Conservation (phyloP, 176 grass and related monocot genomes). For the Paspalum notatum region DNA sequence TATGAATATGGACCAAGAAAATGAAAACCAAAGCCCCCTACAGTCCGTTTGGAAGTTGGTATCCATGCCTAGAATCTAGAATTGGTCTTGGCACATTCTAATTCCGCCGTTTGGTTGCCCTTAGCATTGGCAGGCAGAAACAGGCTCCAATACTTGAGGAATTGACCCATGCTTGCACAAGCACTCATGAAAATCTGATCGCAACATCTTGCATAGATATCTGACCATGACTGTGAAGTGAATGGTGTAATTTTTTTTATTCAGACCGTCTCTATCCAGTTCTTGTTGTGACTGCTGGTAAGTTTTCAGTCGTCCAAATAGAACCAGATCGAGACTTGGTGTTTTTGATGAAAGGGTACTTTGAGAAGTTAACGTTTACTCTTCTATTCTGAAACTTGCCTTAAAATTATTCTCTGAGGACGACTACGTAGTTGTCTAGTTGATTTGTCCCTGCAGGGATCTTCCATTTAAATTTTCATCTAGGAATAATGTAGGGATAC, state of each 20-base stretch:
- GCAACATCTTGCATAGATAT: constrained; percentile 23
- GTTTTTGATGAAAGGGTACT: not conserved
- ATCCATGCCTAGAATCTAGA: too few relatives aligned
- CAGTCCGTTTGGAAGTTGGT: too few relatives aligned
- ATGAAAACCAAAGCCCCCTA: too few relatives aligned
- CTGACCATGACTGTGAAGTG: not conserved
- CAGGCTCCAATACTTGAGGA: too few relatives aligned
- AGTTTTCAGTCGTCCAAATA: constrained; percentile 18
- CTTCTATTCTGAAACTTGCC: not conserved
- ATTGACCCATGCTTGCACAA: too few relatives aligned
- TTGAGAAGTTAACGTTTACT: too few relatives aligned
- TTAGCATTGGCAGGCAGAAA: too few relatives aligned
- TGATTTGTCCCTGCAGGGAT: not conserved
- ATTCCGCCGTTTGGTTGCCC: too few relatives aligned
- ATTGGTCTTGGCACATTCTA: too few relatives aligned
- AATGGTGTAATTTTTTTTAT: not conserved
- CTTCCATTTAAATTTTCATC: not conserved
- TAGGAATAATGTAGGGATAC: not conserved
- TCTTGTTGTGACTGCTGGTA: not conserved
- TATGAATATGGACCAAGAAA: too few relatives aligned
- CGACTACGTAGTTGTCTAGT: not conserved
- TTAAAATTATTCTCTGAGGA: not conserved
- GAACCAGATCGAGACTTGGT: not conserved
- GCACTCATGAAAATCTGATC: too few relatives aligned
- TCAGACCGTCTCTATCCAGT: not conserved